Conservation (phyloP, 345 rosid species). For the Populus deltoides region DNA sequence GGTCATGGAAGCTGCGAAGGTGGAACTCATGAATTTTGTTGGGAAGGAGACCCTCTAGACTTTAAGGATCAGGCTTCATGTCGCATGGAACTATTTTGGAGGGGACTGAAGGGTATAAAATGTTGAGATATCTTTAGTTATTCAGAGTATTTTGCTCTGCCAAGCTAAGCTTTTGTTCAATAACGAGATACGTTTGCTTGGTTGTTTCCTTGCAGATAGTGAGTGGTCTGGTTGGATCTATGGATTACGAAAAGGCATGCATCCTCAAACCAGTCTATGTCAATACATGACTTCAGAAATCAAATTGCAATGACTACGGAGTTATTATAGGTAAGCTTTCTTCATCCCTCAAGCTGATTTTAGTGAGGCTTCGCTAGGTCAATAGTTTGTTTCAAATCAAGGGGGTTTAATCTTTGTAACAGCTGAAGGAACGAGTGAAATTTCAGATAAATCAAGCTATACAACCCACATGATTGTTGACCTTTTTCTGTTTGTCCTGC, state of each 20-base stretch:
- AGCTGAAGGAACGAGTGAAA: not conserved
- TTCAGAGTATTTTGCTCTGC: too few relatives aligned
- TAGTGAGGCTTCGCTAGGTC: not conserved
- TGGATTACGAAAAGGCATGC: not conserved
- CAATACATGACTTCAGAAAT: not conserved
- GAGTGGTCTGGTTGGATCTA: not conserved
- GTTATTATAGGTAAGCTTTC: not conserved
- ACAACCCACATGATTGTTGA: not conserved
- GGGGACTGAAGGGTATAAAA: not conserved
- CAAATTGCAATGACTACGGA: not conserved
- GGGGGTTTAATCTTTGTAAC: too few relatives aligned
- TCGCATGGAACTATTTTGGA: not conserved
- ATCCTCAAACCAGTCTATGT: not conserved
- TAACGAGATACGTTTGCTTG: too few relatives aligned
- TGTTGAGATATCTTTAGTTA: not conserved
- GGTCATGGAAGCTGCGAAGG: conserved; percentile 79
- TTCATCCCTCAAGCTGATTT: not conserved
- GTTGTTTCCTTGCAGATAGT: not conserved
- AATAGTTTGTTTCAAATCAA: not conserved
- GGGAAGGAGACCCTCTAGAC: conserved; percentile 40
- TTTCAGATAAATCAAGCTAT: too few relatives aligned
- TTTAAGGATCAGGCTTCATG: not conserved
- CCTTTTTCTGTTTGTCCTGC: not conserved
- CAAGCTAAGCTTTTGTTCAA: not conserved
- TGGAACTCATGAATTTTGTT: conserved; percentile 53